Percentiles rank a stretch among this genome's conserved stretches.
These are phyloP conservation scores for Epichloe glyceriae DNA, from an alignment of 2,329 filamentous ascomycete species.

Conservation along the genomic window DNA sequence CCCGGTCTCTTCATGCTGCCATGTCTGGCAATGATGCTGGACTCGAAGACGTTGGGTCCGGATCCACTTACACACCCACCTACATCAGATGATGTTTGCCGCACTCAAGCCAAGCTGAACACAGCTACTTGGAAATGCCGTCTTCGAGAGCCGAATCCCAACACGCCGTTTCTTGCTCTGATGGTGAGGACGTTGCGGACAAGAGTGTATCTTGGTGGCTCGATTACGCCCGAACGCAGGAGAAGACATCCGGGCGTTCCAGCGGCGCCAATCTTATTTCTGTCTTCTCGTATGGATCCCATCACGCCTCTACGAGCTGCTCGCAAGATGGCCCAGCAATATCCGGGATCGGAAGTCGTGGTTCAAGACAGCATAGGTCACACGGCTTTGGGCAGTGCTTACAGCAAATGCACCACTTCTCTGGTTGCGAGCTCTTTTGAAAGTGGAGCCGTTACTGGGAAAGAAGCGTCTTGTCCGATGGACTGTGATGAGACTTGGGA, in stretches of 20 bases:
- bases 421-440: background rate
- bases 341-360: constrained; percentile 11
- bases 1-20: constrained; percentile 6
- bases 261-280: constrained; percentile 27
- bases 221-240: constrained; percentile 14
- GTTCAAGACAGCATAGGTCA: constrained; percentile 11
- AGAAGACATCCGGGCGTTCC: constrained; percentile 20
- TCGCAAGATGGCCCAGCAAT: constrained; percentile 4
- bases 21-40: constrained; percentile 9
- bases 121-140: background rate
- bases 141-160: background rate
- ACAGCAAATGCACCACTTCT: background rate
- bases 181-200: constrained; percentile 14
- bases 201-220: constrained; percentile 9
- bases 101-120: constrained; percentile 8
- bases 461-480: background rate
- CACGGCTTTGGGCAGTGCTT: background rate
- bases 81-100: constrained; percentile 8
- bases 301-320: constrained; percentile 25
- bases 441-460: background rate
- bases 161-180: constrained; percentile 18
- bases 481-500: background rate
- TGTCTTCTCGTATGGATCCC: constrained; percentile 29
- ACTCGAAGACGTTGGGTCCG: background rate
- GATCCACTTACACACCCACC: constrained; percentile 1